Evolutionary conservation across 1,284 basidiomycete genomes (phyloP).

Genomic region (Fistulina hepatica): DNA sequence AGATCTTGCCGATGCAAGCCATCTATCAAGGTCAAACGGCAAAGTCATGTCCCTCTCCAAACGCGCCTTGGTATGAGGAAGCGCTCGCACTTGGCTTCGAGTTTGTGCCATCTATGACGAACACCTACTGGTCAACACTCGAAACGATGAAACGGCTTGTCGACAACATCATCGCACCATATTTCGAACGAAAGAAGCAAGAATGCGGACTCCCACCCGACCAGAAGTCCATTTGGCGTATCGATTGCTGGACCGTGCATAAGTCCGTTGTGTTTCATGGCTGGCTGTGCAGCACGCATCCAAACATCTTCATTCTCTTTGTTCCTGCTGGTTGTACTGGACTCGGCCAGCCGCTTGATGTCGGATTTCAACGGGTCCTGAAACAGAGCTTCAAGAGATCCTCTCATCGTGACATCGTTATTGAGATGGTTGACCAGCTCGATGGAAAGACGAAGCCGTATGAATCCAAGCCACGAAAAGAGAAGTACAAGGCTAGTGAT

Average conservation of each 20-base stretch:
- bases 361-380: constrained; percentile 19
- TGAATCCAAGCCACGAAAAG: too few relatives aligned
- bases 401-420: constrained; percentile 15
- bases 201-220: constrained; percentile 5
- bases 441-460: too few relatives aligned
- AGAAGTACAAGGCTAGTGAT: too few relatives aligned
- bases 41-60: constrained; percentile 9
- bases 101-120: constrained; percentile 15
- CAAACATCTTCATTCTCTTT: constrained; percentile 17
- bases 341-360: constrained; percentile 21
- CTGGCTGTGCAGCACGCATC: constrained; percentile 17
- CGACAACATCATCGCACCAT: constrained; percentile 16
- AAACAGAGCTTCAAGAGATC: constrained; percentile 18
- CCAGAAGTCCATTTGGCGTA: constrained; percentile 15
- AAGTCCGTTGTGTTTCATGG: constrained; percentile 16
- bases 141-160: constrained; percentile 9
- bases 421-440: constrained; percentile 9
- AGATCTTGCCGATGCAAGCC: constrained; percentile 22
- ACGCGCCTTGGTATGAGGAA: constrained; percentile 6
- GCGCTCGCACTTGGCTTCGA: constrained; percentile 13
- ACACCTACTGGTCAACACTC: constrained; percentile 6
- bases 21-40: constrained; percentile 18
- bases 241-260: constrained; percentile 21
- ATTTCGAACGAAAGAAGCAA: constrained; percentile 11
- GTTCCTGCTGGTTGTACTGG: constrained; percentile 22